Base-by-base conservation (phyloP, 2,329 filamentous ascomycete genomes). In the Hymenoscyphus fructigenus region DNA sequence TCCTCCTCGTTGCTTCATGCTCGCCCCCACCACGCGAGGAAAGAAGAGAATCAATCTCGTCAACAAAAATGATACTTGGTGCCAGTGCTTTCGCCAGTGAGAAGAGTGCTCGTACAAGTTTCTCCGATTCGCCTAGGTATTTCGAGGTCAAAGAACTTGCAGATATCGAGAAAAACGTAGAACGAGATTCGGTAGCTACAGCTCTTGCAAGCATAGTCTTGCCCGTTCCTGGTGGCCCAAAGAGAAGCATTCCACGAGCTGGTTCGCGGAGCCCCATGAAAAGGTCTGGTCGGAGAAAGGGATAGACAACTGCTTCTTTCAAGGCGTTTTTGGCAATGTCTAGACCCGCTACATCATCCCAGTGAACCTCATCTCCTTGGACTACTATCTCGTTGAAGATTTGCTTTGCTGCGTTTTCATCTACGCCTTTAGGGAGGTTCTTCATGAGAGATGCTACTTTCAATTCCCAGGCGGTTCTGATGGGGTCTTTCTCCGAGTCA, bases 121-220 rank as follows among this genome's bases (percentile, higher is more conserved):
- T 99, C 78, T 99, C 95, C 0, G 91, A 96, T 75, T 99, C 95
- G 56, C 95, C 95, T 10, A 98, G 84, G 77, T 94, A 99, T 78
- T 99, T 99, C 74, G 91, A 96, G 1, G 94, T 98, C 69, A 99
- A 80, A 71, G 91, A 96, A 75, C 92, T 96, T 17, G 95, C 93
- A 5, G 93, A 97, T 63, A 99, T 97, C 15, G 93, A 96, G 79
- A 99, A 98, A 78, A 98, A 99, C 0, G 96, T 96, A 12, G 92
- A 96, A 72, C 88, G 90, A 1, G 92, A 96, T 77, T 99, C 95
- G 0, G 95, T 98, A 1, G 95, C 95, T 0, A 98, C 94, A 9
- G 92, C 93, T 68, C 95, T 87, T 10, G 95, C 95, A 44, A 99
- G 82, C 95, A 99, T 99, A 0, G 95, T 99, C 78, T 99, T 99